Evolutionary conservation across 2,329 filamentous ascomycete species (phyloP).

Genomic region (Paramyrothecium roridum): DNA sequence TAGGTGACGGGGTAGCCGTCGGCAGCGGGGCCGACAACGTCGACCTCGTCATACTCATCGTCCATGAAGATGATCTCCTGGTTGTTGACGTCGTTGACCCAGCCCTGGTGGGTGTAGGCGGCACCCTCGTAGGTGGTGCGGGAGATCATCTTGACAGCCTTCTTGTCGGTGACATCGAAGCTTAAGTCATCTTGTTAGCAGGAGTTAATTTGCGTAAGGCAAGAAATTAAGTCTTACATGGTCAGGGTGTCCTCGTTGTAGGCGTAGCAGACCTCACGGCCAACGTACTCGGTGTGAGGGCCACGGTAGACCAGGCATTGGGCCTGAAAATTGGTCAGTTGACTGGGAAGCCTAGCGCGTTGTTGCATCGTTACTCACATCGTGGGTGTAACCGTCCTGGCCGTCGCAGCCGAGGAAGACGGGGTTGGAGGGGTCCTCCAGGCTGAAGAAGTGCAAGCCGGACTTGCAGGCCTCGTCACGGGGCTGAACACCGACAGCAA

Average conservation of each 20-base stretch:
- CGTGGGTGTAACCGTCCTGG: slow-evolving; percentile 1
- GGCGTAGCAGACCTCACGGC: slow-evolving; percentile 12
- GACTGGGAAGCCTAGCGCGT: too few species aligned
- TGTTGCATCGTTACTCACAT: background rate
- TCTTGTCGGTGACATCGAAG: slow-evolving; percentile 42
- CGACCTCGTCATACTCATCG: slow-evolving; percentile 49
- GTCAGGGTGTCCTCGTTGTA: slow-evolving; percentile 3
- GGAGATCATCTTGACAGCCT: slow-evolving; percentile 40
- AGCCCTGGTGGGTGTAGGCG: slow-evolving; percentile 54
- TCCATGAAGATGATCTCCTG: slow-evolving; percentile 43
- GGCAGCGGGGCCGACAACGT: slow-evolving; percentile 18
- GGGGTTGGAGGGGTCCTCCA: slow-evolving; percentile 51
- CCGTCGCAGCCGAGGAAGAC: slow-evolving; percentile 44
- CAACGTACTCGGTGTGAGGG: background rate
- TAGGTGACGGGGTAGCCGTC: slow-evolving; percentile 30
- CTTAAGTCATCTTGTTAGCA: background rate
- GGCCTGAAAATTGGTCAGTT: background rate
- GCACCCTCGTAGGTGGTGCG: slow-evolving; percentile 50
- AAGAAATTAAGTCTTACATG: slow-evolving; percentile 39
- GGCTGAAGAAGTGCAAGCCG: slow-evolving; percentile 56
- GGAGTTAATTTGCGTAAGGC: slow-evolving; percentile 34
- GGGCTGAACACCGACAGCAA: slow-evolving; percentile 40
- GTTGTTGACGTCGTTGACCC: slow-evolving; percentile 38
- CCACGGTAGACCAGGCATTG: slow-evolving; percentile 3
- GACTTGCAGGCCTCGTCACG: slow-evolving; percentile 37